phyloP scores from a whole-genome alignment of 2,329 filamentous ascomycete species.

The Cercospora citrullina region DNA sequence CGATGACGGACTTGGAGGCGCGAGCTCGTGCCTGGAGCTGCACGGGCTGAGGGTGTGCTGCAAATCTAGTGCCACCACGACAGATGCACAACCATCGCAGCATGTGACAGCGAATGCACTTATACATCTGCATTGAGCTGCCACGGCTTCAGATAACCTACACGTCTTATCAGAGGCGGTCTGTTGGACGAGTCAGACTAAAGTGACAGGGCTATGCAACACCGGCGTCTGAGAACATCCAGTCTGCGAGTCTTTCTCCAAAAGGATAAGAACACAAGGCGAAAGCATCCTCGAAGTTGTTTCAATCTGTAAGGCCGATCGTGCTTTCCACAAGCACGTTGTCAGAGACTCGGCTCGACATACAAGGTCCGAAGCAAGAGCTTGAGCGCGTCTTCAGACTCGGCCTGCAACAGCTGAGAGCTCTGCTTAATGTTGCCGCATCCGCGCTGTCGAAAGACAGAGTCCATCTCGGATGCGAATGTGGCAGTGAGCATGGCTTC shows the following conservation, averaged over 20 bases:
- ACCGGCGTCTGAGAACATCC: not conserved
- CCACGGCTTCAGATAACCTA: not conserved
- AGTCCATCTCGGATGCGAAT: too few species aligned
- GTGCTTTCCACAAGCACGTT: too few species aligned
- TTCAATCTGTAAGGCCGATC: too few species aligned
- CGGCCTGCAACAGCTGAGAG: too few species aligned
- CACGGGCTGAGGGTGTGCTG: constrained; percentile 1
- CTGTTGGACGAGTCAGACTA: not conserved
- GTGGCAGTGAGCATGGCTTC: too few species aligned
- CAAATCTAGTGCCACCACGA: not conserved
- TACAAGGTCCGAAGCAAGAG: too few species aligned
- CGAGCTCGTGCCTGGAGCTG: constrained; percentile 1
- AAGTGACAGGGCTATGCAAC: not conserved
- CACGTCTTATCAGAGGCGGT: not conserved
- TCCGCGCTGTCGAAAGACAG: too few species aligned
- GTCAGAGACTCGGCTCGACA: too few species aligned
- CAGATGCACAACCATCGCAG: not conserved
- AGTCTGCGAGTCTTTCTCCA: not conserved
- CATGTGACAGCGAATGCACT: not conserved
- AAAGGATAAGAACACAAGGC: too few species aligned
- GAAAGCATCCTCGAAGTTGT: too few species aligned
- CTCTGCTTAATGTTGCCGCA: too few species aligned
- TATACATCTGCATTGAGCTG: not conserved
- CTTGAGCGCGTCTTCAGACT: too few species aligned
- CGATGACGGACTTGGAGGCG: not conserved